A percentile compares a stretch with the other conserved stretches of the same genome.
These are phyloP conservation scores for Kurtzmaniella quercitrusa DNA, from an alignment of 1,139 yeast species.

Conservation along the genomic window DNA sequence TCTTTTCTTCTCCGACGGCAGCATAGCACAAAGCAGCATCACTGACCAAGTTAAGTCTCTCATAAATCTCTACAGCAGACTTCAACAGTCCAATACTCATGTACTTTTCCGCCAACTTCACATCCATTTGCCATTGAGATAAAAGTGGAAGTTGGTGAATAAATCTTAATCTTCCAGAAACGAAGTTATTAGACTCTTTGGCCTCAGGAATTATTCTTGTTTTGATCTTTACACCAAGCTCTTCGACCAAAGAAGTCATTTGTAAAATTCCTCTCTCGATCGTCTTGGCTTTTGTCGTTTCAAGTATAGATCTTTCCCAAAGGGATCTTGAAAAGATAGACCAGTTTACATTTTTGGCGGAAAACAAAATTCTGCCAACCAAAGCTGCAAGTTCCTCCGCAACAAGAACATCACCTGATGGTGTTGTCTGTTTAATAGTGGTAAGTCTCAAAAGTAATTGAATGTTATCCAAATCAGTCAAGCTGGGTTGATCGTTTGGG, in stretches of 20 bases:
- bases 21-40: constrained; percentile 93
- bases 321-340: constrained; percentile 74
- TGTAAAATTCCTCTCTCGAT: constrained; percentile 93
- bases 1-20: constrained; percentile 69
- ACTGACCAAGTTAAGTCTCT: constrained; percentile 67
- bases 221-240: constrained; percentile 68
- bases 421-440: constrained; percentile 66
- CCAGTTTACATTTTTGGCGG: constrained; percentile 59
- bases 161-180: constrained; percentile 56
- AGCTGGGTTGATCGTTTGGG: constrained; percentile 77
- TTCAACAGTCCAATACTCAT: constrained; percentile 82
- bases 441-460: constrained; percentile 69
- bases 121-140: constrained; percentile 86
- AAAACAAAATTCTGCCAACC: constrained; percentile 64
- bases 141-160: constrained; percentile 72
- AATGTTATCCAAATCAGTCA: constrained; percentile 66
- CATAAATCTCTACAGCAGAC: constrained; percentile 88
- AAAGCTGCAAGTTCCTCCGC: constrained; percentile 81
- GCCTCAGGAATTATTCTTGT: constrained; percentile 58
- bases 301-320: constrained; percentile 87
- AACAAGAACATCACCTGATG: constrained; percentile 63
- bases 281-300: constrained; percentile 76
- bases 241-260: constrained; percentile 89
- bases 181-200: constrained; percentile 14
- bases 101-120: constrained; percentile 78